phyloP scores from a whole-genome alignment of 2,329 filamentous ascomycete species.

The Fusarium stilboides region DNA sequence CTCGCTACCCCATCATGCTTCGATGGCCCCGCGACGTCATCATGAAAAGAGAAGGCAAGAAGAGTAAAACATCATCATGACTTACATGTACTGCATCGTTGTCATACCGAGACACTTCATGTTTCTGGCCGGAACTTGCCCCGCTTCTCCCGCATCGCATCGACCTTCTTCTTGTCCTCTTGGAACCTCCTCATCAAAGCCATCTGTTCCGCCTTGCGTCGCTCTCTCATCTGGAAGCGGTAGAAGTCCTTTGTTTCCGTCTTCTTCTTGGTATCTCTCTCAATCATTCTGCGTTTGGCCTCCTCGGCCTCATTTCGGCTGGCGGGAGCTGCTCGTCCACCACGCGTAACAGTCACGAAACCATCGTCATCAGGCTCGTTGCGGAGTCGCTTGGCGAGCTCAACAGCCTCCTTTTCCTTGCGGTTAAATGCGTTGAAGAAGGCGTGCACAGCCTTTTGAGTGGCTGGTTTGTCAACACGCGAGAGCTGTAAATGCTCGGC shows the following conservation, averaged over 20 bases:
- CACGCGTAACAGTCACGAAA: slow-evolving; percentile 91
- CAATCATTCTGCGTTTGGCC: slow-evolving; percentile 70
- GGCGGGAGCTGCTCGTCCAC: slow-evolving; percentile 81
- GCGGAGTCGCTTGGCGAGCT: slow-evolving; percentile 74
- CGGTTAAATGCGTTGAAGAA: slow-evolving; percentile 88
- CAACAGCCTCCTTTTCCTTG: slow-evolving; percentile 76
- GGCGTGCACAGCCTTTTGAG: slow-evolving; percentile 84
- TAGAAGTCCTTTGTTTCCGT: slow-evolving; percentile 82
- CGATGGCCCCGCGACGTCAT: slow-evolving; percentile 71
- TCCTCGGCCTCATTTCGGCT: slow-evolving; percentile 79
- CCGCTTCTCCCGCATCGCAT: slow-evolving; percentile 78
- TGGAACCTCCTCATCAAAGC: slow-evolving; percentile 80
- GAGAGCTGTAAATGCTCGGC: slow-evolving; percentile 79
- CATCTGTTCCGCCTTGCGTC: slow-evolving; percentile 80
- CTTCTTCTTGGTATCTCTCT: slow-evolving; percentile 75
- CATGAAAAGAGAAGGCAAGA: slow-evolving; percentile 50
- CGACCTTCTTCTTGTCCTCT: slow-evolving; percentile 80
- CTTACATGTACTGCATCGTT: slow-evolving; percentile 28
- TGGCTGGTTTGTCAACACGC: slow-evolving; percentile 76
- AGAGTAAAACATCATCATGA: slow-evolving; percentile 22
- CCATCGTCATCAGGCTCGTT: slow-evolving; percentile 94
- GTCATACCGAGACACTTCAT: slow-evolving; percentile 45
- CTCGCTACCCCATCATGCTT: slow-evolving; percentile 46
- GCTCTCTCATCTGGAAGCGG: slow-evolving; percentile 85
- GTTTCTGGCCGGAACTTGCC: slow-evolving; percentile 72